Conservation (phyloP, 2,329 filamentous ascomycete species). For the Penicillium sclerotiorum region DNA sequence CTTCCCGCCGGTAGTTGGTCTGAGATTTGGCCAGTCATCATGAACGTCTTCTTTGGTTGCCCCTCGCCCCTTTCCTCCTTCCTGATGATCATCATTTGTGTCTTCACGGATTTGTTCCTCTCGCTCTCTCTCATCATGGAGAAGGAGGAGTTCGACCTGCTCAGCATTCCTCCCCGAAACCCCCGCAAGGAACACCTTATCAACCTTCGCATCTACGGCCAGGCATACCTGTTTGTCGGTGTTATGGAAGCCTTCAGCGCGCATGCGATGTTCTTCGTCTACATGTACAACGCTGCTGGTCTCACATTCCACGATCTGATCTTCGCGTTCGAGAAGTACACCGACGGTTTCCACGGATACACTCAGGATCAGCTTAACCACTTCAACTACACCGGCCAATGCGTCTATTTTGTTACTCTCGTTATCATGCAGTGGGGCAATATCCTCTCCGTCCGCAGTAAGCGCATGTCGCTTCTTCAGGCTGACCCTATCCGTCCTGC, state of each 20-base stretch:
- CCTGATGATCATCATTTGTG: conserved; percentile 62
- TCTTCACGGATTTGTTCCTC: conserved; percentile 59
- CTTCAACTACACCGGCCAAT: conserved; percentile 55
- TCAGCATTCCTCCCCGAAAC: conserved; percentile 55
- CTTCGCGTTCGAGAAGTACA: conserved; percentile 54
- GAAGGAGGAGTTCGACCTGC: conserved; percentile 57
- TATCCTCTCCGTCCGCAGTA: conserved; percentile 55
- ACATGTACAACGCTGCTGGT: conserved; percentile 52
- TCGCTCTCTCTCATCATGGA: conserved; percentile 58
- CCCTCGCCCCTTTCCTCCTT: conserved; percentile 56
- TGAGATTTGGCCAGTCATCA: conserved; percentile 60
- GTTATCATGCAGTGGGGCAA: conserved; percentile 60
- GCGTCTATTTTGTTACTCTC: conserved; percentile 58
- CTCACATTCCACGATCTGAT: conserved; percentile 54
- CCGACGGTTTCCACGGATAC: conserved; percentile 55
- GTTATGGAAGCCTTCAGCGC: conserved; percentile 55
- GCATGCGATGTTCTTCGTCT: conserved; percentile 59
- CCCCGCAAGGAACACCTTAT: conserved; percentile 56
- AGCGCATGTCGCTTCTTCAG: conserved; percentile 55
- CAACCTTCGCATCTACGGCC: conserved; percentile 55
- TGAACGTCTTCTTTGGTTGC: conserved; percentile 60
- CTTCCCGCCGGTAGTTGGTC: conserved; percentile 58
- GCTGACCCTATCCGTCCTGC: conserved; percentile 52
- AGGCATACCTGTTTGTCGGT: conserved; percentile 57
- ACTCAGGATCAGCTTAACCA: conserved; percentile 47